Evolutionary conservation across 148 eudicot species (phyloP).

Genomic region (Nyssa sinensis): DNA sequence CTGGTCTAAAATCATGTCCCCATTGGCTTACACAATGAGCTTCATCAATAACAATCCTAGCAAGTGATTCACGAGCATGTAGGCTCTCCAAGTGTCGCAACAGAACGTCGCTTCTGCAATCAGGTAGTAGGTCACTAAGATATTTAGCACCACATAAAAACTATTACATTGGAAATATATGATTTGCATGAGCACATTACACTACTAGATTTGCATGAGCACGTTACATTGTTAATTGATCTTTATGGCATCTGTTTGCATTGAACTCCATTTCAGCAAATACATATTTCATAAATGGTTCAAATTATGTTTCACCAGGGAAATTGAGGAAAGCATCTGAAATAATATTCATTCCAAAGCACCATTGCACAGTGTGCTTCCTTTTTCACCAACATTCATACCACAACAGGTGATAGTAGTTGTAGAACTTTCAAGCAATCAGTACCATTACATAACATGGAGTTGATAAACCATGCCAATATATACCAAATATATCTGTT

Average conservation of each 20-base stretch:
- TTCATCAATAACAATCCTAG: constrained; percentile 95
- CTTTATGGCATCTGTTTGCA: not conserved
- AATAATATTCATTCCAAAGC: not conserved
- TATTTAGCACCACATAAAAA: not conserved
- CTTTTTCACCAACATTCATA: not conserved
- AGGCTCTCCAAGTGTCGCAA: constrained; percentile 77
- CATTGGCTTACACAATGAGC: constrained; percentile 99
- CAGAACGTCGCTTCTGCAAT: constrained; percentile 88
- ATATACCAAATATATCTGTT: no score
- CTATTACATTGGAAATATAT: not conserved
- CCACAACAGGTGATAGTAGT: no score
- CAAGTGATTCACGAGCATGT: constrained; percentile 65
- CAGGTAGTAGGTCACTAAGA: constrained; percentile 15
- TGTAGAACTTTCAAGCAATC: not conserved
- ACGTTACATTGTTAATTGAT: no score
- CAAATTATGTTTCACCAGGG: not conserved
- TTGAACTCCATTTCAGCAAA: not conserved
- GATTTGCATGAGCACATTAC: not conserved
- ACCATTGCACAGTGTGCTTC: not conserved
- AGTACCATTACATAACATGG: not conserved
- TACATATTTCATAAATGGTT: not conserved
- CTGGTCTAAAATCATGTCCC: constrained; percentile 99
- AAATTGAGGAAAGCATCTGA: not conserved
- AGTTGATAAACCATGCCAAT: not conserved
- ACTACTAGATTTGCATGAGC: no score